Evolutionary conservation across 2,329 filamentous ascomycete species (phyloP).

Genomic region (Nemania sp.): DNA sequence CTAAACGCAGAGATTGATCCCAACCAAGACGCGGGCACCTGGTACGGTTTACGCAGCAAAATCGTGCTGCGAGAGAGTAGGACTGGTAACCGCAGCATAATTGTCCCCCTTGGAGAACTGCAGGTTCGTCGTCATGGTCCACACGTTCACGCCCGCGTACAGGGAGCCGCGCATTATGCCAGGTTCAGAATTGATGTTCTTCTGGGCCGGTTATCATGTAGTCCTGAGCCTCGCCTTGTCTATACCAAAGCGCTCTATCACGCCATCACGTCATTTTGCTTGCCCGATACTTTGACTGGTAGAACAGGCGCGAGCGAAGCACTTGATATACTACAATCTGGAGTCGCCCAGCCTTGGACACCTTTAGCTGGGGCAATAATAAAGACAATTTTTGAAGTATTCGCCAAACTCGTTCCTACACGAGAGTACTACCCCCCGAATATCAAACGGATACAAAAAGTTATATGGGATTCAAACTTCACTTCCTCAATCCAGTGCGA

Average conservation of each 20-base stretch:
- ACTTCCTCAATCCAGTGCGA: conserved; percentile 49
- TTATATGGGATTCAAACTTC: conserved; percentile 42
- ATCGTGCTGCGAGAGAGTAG: conserved; percentile 58
- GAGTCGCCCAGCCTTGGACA: conserved; percentile 55
- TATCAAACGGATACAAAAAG: conserved; percentile 42
- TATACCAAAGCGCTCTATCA: conserved; percentile 24
- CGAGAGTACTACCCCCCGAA: conserved; percentile 46
- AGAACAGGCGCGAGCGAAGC: conserved; percentile 57
- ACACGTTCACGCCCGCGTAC: conserved; percentile 19
- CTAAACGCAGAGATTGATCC: conserved; percentile 57
- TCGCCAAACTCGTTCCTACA: conserved; percentile 38
- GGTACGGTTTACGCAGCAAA: conserved; percentile 63
- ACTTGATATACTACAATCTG: conserved; percentile 54
- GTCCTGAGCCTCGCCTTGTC: conserved; percentile 17
- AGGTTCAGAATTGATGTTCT: conserved; percentile 16
- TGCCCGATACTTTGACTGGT: conserved; percentile 15
- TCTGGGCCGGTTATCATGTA: conserved; percentile 19
- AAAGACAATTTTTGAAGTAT: conserved; percentile 26
- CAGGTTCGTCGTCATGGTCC: conserved; percentile 36
- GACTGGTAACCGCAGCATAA: conserved; percentile 51
- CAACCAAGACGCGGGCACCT: conserved; percentile 63
- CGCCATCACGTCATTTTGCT: conserved; percentile 22
- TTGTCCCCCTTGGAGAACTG: conserved; percentile 55
- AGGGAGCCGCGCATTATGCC: background rate
- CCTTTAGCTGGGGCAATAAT: conserved; percentile 33